phyloP scores from a whole-genome alignment of 805 yeast genomes.

The Henningerozyma blattae region DNA sequence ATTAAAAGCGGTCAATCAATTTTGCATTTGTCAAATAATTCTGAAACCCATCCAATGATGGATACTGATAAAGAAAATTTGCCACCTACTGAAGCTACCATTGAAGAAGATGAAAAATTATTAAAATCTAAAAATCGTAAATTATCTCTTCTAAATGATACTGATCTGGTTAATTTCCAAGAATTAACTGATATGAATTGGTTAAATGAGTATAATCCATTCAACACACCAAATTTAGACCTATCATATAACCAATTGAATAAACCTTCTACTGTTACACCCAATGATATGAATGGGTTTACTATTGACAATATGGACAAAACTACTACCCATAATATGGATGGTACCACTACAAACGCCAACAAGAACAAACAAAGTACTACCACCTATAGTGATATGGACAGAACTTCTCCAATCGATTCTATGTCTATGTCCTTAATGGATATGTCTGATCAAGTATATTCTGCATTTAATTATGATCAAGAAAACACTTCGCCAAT shows the following conservation, averaged over 20 bases:
- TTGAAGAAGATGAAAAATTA: no score
- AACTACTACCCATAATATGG: neutral
- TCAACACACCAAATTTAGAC: constrained; percentile 7
- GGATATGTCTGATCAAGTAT: constrained; percentile 17
- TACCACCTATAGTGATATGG: constrained; percentile 5
- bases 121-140: neutral
- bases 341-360: neutral
- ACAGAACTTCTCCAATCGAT: constrained; percentile 22
- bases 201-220: constrained; percentile 15
- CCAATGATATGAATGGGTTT: constrained; percentile 11
- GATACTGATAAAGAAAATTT: constrained; percentile 20
- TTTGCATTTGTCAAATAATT: neutral
- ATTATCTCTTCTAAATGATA: constrained; percentile 2
- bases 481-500: constrained; percentile 1
- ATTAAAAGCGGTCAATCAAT: neutral
- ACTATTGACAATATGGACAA: constrained; percentile 6
- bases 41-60: neutral
- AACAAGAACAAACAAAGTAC: neutral
- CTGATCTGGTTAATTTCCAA: constrained; percentile 5
- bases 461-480: constrained; percentile 2
- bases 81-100: constrained; percentile 8
- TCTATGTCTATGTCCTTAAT: constrained; percentile 23
- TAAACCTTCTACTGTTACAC: constrained; percentile 8
- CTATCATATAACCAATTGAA: constrained; percentile 1
- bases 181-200: constrained; percentile 11